A percentile compares a stretch with the other conserved stretches of the same genome.
These are phyloP conservation scores for Sarcodon sp. DNA, from an alignment of 768 basidiomycete species.

Conservation along the genomic window DNA sequence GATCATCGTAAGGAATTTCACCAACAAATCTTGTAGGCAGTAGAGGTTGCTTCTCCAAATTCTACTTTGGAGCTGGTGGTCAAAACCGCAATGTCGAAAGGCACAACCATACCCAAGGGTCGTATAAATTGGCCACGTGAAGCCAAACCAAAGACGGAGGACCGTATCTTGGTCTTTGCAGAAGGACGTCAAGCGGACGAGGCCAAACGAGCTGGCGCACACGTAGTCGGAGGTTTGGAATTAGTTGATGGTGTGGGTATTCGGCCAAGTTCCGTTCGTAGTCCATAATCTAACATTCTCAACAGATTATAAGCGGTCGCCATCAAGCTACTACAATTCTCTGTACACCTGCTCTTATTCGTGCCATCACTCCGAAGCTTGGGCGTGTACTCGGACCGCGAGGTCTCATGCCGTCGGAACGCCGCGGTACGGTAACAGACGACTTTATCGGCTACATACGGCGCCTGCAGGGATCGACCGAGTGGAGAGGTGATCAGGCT, in stretches of 20 bases:
- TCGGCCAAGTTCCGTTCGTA: slow-evolving; percentile 2
- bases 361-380: slow-evolving; percentile 66
- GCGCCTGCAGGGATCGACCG: slow-evolving; percentile 67
- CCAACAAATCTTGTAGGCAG: slow-evolving; percentile 36
- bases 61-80: slow-evolving; percentile 73
- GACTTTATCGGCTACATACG: slow-evolving; percentile 76
- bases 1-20: not conserved
- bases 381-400: slow-evolving; percentile 75
- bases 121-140: slow-evolving; percentile 79
- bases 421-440: slow-evolving; percentile 89
- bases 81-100: slow-evolving; percentile 67
- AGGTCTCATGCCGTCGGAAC: slow-evolving; percentile 91
- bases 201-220: slow-evolving; percentile 79
- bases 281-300: slow-evolving; percentile 2
- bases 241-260: slow-evolving; percentile 67
- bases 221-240: slow-evolving; percentile 84
- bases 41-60: slow-evolving; percentile 67
- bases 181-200: slow-evolving; percentile 73
- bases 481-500: slow-evolving; percentile 87
- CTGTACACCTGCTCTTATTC: slow-evolving; percentile 68
- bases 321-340: slow-evolving; percentile 77
- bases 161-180: slow-evolving; percentile 87
- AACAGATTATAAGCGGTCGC: slow-evolving; percentile 60
- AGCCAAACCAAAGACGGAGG: slow-evolving; percentile 54
- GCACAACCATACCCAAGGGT: slow-evolving; percentile 79